Base-by-base conservation (phyloP, 495 filamentous ascomycete species). In the Geoglossum glabrum region DNA sequence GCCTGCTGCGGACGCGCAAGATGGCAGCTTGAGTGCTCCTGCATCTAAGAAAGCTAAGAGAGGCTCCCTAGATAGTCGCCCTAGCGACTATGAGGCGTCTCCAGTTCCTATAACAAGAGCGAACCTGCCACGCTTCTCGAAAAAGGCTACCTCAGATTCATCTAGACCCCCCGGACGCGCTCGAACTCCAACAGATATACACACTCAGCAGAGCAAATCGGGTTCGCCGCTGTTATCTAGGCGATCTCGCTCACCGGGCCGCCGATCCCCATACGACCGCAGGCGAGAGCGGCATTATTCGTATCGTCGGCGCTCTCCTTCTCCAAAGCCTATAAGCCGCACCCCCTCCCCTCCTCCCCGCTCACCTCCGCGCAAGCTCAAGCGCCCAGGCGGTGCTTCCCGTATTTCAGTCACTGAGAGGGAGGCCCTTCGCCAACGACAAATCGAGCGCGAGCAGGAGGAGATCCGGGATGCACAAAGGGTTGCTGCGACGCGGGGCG, bases 361-460 rank as follows among this genome's bases (percentile, higher is more conserved):
- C 23, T 70, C 70, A 5, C 70, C 74, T 19, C 73, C 82, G 8
- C 81, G 84, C 21, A 84, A 85, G 64, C 84, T 84, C 38, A 96
- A 96, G 70, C 81, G 87, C 19, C 92, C 92, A 10, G 90, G 90
- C 17, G 84, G 80, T 59, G 82, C 85, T 50, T 77, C 88, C 5
- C 83, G 92, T 52, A 78, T 94, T 62, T 78, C 79, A 8, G 79
- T 81, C 13, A 76, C 78, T 28, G 82, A 89, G 56, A 76, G 80
- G 17, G 83, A 86, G 54, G 76, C 79, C 23, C 75, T 87, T 55
- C 76, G 80, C 11, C 79, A 83, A 60, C 76, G 79, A 61, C 78
- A 82, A 49, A 70, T 81, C 60, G 79, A 85, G 62, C 73, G 80
- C 40, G 79, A 90, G 56, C 78, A 77, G 13, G 74, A 78, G 54